Base-by-base conservation (phyloP, 176 grass and related monocot species). In the Cenchrus fungigraminus region DNA sequence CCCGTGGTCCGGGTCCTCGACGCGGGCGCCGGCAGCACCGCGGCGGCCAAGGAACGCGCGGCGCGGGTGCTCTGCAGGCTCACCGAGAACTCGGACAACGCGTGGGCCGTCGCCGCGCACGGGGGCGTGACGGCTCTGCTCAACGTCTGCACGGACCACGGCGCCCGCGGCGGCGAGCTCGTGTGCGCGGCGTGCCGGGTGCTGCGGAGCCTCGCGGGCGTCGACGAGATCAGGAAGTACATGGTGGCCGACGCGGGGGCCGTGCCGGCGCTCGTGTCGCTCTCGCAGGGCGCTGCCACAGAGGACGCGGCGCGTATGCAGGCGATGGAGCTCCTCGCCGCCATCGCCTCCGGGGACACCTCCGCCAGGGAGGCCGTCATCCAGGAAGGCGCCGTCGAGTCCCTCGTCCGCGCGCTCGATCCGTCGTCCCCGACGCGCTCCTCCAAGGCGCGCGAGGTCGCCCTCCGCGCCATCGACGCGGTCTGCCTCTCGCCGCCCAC, bases 41-140 rank as follows among this genome's bases (percentile, higher is more conserved):
- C 64, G 37, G 68, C 65, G 2, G 88, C 58, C 16, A 99, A 89
- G 89, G 92, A 90, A 75, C 74, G 62, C 11, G 91, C 94, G 16
- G 89, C 88, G 10, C 68, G 84, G 60, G 86, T 93, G 81, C 90
- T 99, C 25, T 86, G 88, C 69, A 91, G 44, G 78, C 80, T 99
- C 78, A 99, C 97, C 0, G 91, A 94, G 81, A 97, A 99, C 86
- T 87, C 93, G 9, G 91, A 94, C 58, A 99, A 99, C 80, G 93
- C 90, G 20, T 99, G 94, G 92, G 92, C 97, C 11, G 92, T 99
- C 31, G 89, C 91, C 14, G 97, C 97, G 34, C 97, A 99, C 40
- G 94, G 94, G 17, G 97, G 97, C 66, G 91, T 99, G 57, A 77
- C 86, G 15, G 76, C 87, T 6, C 62, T 99, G 51, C 90, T 99